Conservation (phyloP, 306 rosid genomes). For the Prunus persica region Prunus_persica_NCBIv2 NC_034016.1:17375501-17376000, state of each 20-base stretch:
- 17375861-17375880: background rate
- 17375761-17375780: background rate
- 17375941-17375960: constrained; percentile 61
- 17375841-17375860: background rate
- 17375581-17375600: constrained; percentile 41
- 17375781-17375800: background rate
- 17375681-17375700: constrained; percentile 43
- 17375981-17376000: background rate
- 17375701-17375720: constrained; percentile 60
- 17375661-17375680: constrained; percentile 38
- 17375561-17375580: constrained; percentile 56
- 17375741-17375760: background rate
- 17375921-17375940: constrained; percentile 61
- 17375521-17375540: background rate
- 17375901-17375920: constrained; percentile 46
- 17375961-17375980: constrained; percentile 66
- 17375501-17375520: background rate
- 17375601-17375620: constrained; percentile 34
- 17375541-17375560: constrained; percentile 2
- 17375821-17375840: background rate
- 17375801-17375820: background rate
- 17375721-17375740: background rate
- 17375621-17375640: constrained; percentile 48
- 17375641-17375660: constrained; percentile 35
- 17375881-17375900: constrained; percentile 57